Base-by-base conservation (phyloP, 495 filamentous ascomycete genomes). In the Penicillium bialowiezense region DNA sequence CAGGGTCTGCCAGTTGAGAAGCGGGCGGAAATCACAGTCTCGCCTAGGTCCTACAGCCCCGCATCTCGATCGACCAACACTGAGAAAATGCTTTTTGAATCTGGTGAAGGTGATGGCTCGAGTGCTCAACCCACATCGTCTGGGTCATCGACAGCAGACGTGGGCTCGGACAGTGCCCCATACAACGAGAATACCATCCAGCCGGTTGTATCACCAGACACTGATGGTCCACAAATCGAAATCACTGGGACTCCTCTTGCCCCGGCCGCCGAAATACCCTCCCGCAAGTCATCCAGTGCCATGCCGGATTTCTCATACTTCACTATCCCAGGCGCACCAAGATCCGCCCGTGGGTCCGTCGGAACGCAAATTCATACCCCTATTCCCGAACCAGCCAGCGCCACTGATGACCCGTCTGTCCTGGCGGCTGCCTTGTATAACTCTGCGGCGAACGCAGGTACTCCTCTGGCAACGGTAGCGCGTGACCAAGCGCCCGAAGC, bases 41-140 rank as follows among this genome's bases (percentile, higher is more conserved):
- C 71, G 32, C 71, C 71, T 48, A 65, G 70, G 31, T 68, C 71
- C n/a, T 60, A 52, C 13, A 75, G 71, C 37, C 70, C 70, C 5
- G 52, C 58, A 3, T 28, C 24, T 1, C 51, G 58, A 23, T 28
- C 33, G 0, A 36, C 51, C 35, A 51, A 41, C 3, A 43, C 18
- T 10, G 46, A 36, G 31, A 52, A 44, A 41, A 44, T 0, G 17
- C 48, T 28, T 50, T 14, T 8, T 12, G 46, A 21, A 29, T 28
- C 14, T 19, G 39, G 18, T 46, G 42, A 14, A 18, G 32, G 34
- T 38, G 28, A n/a, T n/a, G n/a, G n/a, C n/a, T n/a, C 19, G 9
- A 29, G 9, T 29, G 56, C 65, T 10, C 59, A 58, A 24, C 42
- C 58, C 33, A 35, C 28, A 31, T 55, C 68, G 12, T 48, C 59